Evolutionary conservation across 805 yeast genomes (phyloP).

Genomic region (Cyberlindnera veronae): DNA sequence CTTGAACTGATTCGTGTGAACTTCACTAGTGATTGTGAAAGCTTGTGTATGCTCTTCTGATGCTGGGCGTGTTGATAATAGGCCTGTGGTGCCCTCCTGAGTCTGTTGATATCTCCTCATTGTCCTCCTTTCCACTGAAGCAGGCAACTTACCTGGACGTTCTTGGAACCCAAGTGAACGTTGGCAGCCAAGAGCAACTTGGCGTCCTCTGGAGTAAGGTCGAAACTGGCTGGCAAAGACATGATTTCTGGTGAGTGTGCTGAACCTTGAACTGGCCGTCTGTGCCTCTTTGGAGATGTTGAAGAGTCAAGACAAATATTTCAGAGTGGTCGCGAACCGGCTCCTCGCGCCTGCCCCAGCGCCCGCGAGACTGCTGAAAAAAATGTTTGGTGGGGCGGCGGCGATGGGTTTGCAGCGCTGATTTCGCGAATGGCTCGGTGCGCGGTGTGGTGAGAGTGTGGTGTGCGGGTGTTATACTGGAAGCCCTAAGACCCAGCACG

Average conservation of each 20-base stretch:
- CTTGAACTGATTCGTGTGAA: too few species aligned
- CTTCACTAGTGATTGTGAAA: too few species aligned
- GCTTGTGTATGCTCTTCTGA: too few species aligned
- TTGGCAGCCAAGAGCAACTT: constrained; percentile 99
- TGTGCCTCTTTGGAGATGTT: background rate
- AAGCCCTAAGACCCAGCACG: background rate
- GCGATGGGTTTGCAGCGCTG: background rate
- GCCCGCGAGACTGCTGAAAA: constrained; percentile 15
- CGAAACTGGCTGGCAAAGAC: constrained; percentile 87
- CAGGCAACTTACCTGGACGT: constrained; percentile 86
- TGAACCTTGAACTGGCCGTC: background rate
- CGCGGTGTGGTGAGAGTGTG: too few species aligned
- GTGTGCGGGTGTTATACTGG: constrained; percentile 6
- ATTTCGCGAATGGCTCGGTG: background rate
- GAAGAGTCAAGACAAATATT: constrained; percentile 19
- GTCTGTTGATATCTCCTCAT: too few species aligned
- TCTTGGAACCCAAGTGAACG: constrained; percentile 99
- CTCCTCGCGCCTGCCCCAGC: background rate
- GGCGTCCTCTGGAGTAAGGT: constrained; percentile 96
- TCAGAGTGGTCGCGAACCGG: constrained; percentile 20
- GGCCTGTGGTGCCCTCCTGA: too few species aligned
- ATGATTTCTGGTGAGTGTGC: constrained; percentile 35
- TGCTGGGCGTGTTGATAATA: too few species aligned
- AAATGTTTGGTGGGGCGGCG: constrained; percentile 4
- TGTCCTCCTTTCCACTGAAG: background rate